phyloP scores from a whole-genome alignment of 352 stramenopile species.

The Phytophthora uliginosa region DNA sequence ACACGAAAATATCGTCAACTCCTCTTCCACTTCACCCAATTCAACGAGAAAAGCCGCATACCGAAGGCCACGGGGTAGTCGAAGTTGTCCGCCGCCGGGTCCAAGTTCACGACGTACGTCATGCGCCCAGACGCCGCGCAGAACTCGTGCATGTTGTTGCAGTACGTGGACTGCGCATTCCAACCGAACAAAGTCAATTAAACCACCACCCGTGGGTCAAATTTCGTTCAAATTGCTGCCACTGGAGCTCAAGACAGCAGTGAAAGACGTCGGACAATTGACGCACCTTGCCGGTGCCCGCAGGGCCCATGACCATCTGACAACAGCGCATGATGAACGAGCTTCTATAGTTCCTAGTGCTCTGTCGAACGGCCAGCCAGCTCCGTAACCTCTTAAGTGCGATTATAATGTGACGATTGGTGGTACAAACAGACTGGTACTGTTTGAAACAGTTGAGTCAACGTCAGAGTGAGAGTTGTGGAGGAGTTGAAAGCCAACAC shows the following conservation, averaged over 20 bases:
- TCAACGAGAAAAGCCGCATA: slow-evolving; percentile 43
- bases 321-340: slow-evolving; percentile 83
- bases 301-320: slow-evolving; percentile 94
- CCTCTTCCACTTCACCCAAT: slow-evolving; percentile 8
- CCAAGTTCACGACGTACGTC: slow-evolving; percentile 98
- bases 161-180: slow-evolving; percentile 89
- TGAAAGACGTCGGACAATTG: not conserved
- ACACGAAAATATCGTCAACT: slow-evolving; percentile 15
- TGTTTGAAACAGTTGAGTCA: too few relatives aligned
- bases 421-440: not conserved
- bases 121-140: slow-evolving; percentile 84
- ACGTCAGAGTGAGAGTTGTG: too few relatives aligned
- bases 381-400: slow-evolving; percentile 9
- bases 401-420: not conserved
- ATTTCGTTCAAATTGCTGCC: slow-evolving; percentile 20
- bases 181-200: slow-evolving; percentile 18
- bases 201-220: slow-evolving; percentile 14
- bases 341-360: slow-evolving; percentile 9
- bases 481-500: too few relatives aligned
- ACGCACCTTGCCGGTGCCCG: slow-evolving; percentile 91
- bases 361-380: slow-evolving; percentile 32
- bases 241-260: not conserved
- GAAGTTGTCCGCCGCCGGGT: slow-evolving; percentile 95
- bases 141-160: slow-evolving; percentile 95
- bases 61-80: slow-evolving; percentile 93